Conservation (phyloP, 2,329 filamentous ascomycete genomes). For the Fusarium brachygibbosum region DNA sequence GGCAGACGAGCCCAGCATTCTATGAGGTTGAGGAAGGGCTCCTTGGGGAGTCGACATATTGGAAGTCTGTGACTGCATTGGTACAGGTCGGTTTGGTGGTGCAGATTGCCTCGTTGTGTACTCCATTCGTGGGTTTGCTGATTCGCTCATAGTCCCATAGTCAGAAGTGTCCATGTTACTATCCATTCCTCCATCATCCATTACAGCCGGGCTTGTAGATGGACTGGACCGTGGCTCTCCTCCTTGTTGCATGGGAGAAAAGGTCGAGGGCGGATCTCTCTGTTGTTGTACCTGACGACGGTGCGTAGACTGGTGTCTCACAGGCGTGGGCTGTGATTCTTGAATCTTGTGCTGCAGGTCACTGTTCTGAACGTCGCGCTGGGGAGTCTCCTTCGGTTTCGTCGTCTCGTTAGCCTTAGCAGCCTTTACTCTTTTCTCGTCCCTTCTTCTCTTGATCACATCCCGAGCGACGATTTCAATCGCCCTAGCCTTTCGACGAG, state of each 20-base stretch:
- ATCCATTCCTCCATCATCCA: conserved; percentile 36
- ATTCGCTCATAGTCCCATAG: conserved; percentile 47
- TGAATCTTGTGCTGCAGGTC: neutral
- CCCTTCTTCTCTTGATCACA: conserved; percentile 81
- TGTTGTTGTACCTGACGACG: conserved; percentile 10
- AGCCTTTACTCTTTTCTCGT: conserved; percentile 63
- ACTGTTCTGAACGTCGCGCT: neutral
- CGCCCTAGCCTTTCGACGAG: conserved; percentile 71
- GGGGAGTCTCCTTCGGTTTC: conserved; percentile 13
- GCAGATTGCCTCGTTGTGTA: conserved; percentile 42
- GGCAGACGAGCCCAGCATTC: conserved; percentile 47
- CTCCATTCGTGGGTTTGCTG: conserved; percentile 43
- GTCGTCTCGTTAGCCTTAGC: conserved; percentile 63
- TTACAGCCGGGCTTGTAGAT: conserved; percentile 25
- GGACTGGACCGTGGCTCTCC: conserved; percentile 30
- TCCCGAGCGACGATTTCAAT: conserved; percentile 80
- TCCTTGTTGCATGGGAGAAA: conserved; percentile 12
- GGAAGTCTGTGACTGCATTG: conserved; percentile 44
- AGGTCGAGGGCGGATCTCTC: neutral
- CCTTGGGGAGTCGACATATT: conserved; percentile 32
- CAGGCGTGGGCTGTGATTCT: neutral
- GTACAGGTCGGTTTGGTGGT: conserved; percentile 38
- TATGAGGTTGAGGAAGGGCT: conserved; percentile 41
- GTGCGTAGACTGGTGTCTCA: neutral
- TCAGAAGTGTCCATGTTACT: conserved; percentile 39